Conservation (phyloP, 306 rosid genomes). For the Chamaecrista fasciculata region DNA sequence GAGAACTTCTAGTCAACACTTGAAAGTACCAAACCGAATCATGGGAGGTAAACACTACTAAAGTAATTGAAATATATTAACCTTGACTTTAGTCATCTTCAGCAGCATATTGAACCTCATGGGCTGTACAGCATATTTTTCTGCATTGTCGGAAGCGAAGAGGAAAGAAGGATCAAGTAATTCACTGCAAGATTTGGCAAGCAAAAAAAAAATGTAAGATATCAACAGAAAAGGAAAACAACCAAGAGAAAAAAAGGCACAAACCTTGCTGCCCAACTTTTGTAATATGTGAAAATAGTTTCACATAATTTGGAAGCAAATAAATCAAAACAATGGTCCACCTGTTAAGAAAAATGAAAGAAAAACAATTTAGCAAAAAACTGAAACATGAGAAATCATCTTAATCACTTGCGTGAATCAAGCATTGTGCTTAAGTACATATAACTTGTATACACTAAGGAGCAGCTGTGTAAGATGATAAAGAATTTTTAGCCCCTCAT, state of each 20-base stretch:
- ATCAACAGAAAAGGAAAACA: conserved; percentile 27
- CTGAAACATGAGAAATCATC: conserved; percentile 1
- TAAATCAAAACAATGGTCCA: conserved; percentile 92
- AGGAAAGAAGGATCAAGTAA: conserved; percentile 90
- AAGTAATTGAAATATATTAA: conserved; percentile 29
- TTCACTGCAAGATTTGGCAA: conserved; percentile 65
- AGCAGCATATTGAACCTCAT: conserved; percentile 75
- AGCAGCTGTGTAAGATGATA: conserved; percentile 17
- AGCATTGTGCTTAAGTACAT: background rate
- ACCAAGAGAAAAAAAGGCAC: conserved; percentile 25
- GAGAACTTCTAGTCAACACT: conserved; percentile 3
- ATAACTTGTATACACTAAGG: conserved; percentile 5
- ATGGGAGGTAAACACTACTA: conserved; percentile 17
- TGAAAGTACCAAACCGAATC: conserved; percentile 24
- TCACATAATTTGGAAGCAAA: conserved; percentile 84
- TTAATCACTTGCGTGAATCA: conserved; percentile 7
- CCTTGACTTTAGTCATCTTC: conserved; percentile 95
- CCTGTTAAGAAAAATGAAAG: conserved; percentile 45
- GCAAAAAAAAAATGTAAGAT: conserved; percentile 24
- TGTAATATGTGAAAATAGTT: conserved; percentile 73
- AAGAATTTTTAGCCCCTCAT: background rate
- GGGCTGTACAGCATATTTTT: conserved; percentile 80
- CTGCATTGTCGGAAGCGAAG: conserved; percentile 86
- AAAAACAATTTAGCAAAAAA: conserved; percentile 10
- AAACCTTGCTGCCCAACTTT: conserved; percentile 99